A percentile compares a stretch with the other conserved stretches of the same genome.
These are phyloP conservation scores for Fraxinus sp. DNA, from an alignment of 305 asterid species.

Conservation along the genomic window DNA sequence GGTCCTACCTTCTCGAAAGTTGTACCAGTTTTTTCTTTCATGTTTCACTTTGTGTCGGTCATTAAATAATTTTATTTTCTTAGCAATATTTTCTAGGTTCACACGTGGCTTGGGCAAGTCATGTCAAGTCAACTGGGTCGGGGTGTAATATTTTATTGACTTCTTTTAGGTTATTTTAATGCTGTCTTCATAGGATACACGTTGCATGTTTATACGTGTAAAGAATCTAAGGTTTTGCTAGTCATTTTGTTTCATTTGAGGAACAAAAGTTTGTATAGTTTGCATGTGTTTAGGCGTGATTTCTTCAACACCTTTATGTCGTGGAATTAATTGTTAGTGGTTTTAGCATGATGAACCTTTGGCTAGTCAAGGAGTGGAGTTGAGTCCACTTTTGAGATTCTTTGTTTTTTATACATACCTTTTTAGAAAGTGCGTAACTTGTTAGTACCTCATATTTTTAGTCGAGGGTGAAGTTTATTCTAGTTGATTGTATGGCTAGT, in stretches of 20 bases:
- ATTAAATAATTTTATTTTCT: not conserved
- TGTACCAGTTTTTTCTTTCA: conserved; percentile 16
- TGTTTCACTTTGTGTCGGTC: not conserved
- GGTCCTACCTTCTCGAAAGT: conserved; percentile 18
- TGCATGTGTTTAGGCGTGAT: conserved; percentile 1
- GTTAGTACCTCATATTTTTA: not conserved
- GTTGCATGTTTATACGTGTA: not conserved
- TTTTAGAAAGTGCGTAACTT: no score
- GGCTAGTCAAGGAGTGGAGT: not conserved
- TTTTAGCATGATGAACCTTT: not conserved
- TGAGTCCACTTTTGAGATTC: not conserved
- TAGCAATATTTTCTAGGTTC: not conserved
- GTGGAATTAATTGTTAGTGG: not conserved
- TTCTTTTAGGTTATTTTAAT: not conserved
- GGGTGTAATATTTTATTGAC: not conserved
- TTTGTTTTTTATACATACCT: not conserved
- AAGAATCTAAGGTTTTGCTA: not conserved
- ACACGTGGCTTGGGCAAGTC: not conserved
- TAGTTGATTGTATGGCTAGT: not conserved
- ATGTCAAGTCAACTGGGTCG: not conserved
- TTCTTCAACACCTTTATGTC: not conserved
- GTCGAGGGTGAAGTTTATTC: not conserved
- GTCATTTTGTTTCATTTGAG: not conserved
- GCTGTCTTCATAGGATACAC: not conserved
- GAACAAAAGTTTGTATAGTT: not conserved